Percentiles rank a stretch among this genome's conserved stretches.
phyloP scores from a whole-genome alignment of 139 green algal genomes.

The Chlorella sp. region DNA sequence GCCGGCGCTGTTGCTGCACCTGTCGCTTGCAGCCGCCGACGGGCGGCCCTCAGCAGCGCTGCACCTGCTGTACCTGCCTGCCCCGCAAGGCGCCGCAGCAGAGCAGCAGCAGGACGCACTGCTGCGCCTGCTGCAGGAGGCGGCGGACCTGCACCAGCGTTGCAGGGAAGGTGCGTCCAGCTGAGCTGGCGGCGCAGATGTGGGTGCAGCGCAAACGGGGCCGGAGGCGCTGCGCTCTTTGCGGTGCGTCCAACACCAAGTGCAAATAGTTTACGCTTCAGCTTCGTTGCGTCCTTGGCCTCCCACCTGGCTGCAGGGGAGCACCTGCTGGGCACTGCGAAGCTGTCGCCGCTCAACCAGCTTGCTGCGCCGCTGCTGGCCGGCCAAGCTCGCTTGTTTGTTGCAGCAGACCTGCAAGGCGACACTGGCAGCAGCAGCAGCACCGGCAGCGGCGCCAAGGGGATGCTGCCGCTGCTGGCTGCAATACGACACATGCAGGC shows the following conservation, averaged over 20 bases:
- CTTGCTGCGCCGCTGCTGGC: constrained; percentile 23
- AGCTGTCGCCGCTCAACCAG: constrained; percentile 18
- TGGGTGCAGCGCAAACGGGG: too few relatives aligned
- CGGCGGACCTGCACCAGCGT: constrained; percentile 19
- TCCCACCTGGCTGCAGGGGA: constrained; percentile 15
- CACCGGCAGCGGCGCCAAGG: too few relatives aligned
- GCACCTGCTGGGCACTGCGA: constrained; percentile 20
- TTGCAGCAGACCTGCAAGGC: not conserved
- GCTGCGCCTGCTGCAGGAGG: constrained; percentile 6
- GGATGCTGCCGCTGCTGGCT: not conserved
- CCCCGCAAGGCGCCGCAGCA: not conserved
- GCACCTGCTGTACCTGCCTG: constrained; percentile 14
- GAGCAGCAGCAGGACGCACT: not conserved
- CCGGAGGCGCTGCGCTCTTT: too few relatives aligned
- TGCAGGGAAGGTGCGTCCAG: constrained; percentile 19
- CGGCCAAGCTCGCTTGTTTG: constrained; percentile 10
- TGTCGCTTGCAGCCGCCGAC: not conserved
- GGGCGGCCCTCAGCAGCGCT: not conserved
- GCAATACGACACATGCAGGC: not conserved
- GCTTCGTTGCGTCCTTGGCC: not conserved
- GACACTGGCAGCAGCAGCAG: not conserved
- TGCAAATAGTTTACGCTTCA: too few relatives aligned
- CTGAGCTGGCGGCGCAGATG: too few relatives aligned
- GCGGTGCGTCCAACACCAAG: too few relatives aligned
- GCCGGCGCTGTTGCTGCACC: not conserved